Base-by-base conservation (phyloP, 1,139 yeast genomes). In the Magnusiomyces tetraspermus region DNA sequence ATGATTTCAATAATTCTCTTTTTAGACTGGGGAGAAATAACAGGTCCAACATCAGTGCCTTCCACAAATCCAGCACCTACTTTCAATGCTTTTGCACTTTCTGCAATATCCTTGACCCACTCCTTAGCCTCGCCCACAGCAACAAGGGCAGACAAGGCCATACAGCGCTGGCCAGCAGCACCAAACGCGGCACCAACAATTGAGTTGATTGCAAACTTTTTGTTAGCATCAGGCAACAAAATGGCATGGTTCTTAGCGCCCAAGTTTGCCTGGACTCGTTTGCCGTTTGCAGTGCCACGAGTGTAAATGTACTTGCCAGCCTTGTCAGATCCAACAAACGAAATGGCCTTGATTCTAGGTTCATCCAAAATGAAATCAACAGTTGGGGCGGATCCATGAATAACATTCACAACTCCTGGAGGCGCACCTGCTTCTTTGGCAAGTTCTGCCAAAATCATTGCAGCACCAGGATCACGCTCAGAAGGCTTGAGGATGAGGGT, bases 111-210 rank as follows among this genome's bases (percentile, higher is more conserved):
- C 23, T 68, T 61, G 51, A 83, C 70, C 90, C 90, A 83, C 57
- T 76, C 76, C 64, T 76, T 76, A 51, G 86, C 75, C 59, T 78
- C 76, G 23, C 90, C 90, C 28, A 84, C 89, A n/a, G 88, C 78
- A 22, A 83, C 87, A 57, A 83, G 74, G 4, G 82, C 88, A 17
- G 85, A 79, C 48, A 85, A 80, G 15, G 90, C 90, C 90, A 84
- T 83, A 70, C 92, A 83, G 67, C 92, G 78, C 72, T 83, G 90
- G 55, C 92, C 92, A 37, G 90, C 90, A 56, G 92, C 92, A 43
- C 92, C 92, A 63, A 85, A 84, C 23, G 88, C 87, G 46, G 92
- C 89, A 48, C 90, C 90, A 53, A 75, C 82, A 46, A 83, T 71
- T 28, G 87, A 83, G 64, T 80, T 82, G 59, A 84, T 70, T 54